These are phyloP conservation scores for Fusarium phyllophilum DNA, from an alignment of 2,329 filamentous ascomycete species.

Conservation along the genomic window DNA sequence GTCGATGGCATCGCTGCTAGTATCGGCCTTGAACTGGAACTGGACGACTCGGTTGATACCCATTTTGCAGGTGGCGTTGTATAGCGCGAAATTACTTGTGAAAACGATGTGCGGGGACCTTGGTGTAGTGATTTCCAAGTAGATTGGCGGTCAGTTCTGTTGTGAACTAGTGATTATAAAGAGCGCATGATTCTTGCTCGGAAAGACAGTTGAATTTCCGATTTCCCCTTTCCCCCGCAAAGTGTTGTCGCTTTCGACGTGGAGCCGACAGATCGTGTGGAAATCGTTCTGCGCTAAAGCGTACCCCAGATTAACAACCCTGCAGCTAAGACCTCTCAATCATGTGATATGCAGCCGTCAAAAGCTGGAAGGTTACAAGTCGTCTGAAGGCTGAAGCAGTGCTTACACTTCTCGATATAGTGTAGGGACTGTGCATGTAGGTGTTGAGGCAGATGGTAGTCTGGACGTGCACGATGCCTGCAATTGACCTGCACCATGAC, in stretches of 20 bases:
- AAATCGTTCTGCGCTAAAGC: not conserved
- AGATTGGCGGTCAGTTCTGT: not conserved
- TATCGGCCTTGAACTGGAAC: not conserved
- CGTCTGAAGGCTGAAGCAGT: not conserved
- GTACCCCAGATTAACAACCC: not conserved
- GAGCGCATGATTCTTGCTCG: not conserved
- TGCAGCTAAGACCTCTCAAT: not conserved
- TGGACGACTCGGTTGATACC: not conserved
- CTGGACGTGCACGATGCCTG: not conserved
- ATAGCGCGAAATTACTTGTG: not conserved
- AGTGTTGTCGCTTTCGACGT: not conserved
- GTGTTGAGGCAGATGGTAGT: rapidly evolving
- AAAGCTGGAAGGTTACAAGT: rapidly evolving
- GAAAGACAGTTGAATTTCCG: not conserved
- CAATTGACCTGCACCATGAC: not conserved
- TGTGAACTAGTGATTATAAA: not conserved
- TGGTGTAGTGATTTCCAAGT: not conserved
- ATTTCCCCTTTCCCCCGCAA: not conserved
- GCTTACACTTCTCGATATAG: rapidly evolving
- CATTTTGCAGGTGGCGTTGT: not conserved
- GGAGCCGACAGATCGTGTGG: not conserved
- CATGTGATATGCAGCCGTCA: rapidly evolving
- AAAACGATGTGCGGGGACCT: not conserved
- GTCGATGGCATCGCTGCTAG: not conserved
- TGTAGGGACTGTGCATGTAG: not conserved